These are phyloP conservation scores for Aspergillus aculeatinus DNA, from an alignment of 2,329 filamentous ascomycete species.

Conservation along the genomic window DNA sequence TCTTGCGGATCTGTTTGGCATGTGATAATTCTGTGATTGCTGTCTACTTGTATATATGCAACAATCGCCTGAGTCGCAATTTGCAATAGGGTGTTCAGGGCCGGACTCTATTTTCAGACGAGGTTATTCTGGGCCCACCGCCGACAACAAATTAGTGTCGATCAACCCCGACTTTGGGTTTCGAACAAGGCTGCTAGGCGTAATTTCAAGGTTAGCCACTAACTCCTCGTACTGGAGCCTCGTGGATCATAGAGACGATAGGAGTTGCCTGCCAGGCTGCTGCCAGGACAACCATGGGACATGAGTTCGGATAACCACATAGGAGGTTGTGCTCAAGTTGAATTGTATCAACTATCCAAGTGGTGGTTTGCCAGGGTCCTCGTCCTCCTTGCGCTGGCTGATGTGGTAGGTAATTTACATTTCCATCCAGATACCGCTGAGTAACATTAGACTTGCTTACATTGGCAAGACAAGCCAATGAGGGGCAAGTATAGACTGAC, in stretches of 20 bases:
- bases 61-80: not conserved
- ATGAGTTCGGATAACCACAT: not conserved
- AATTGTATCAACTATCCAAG: no score
- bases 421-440: not conserved
- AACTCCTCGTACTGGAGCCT: slow-evolving; percentile 11
- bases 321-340: not conserved
- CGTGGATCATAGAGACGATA: slow-evolving; percentile 2
- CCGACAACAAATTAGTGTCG: slow-evolving; percentile 9
- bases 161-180: slow-evolving; percentile 10
- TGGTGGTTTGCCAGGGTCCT: no score
- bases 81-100: not conserved
- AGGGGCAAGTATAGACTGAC: slow-evolving; percentile 11
- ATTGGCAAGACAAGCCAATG: slow-evolving; percentile 10
- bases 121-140: slow-evolving; percentile 4
- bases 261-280: not conserved
- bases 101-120: not conserved
- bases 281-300: no score
- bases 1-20: slow-evolving; percentile 40
- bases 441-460: slow-evolving; percentile 9
- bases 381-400: not conserved
- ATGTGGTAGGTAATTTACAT: not conserved
- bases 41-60: not conserved
- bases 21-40: slow-evolving; percentile 29
- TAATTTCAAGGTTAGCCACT: slow-evolving; percentile 11
- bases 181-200: slow-evolving; percentile 9